Base-by-base conservation (phyloP, 1,139 yeast genomes). In the Candida buenavistaensis region DNA sequence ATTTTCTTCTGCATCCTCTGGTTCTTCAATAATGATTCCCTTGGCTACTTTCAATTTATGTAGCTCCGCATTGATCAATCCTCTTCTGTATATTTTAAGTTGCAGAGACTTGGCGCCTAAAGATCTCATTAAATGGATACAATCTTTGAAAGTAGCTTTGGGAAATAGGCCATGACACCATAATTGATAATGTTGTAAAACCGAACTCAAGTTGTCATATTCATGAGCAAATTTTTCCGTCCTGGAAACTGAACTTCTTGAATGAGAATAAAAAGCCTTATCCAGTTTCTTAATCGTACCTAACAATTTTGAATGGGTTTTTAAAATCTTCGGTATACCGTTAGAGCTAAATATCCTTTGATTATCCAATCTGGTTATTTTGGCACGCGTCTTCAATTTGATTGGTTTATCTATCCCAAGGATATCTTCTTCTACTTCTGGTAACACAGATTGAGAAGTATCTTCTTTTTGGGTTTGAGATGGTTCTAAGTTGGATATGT, bases 101-200 rank as follows among this genome's bases (percentile, higher is more conserved):
- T 57, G 58, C 2, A 64, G 48, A 11, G 70, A 59, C 40, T 63
- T 56, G 13, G 55, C 48, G 2, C 67, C 67, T 36, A 63, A 59
- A 5, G 49, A 47, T 23, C 75, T 43, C 1, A 69, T 40, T 39
- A 71, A 47, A 24, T 54, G 59, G 14, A 68, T 51, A 46, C 76
- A 82, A 52, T 86, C 95, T 36, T 68, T 64, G 46, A 87, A 85
- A 41, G 75, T 81, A 2, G 95, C 89, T 55, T 80, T 81, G 8
- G 96, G 95, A 48, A 75, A 87, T 34, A 87, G 53, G 4, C 80
- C 75, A 55, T 87, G 95, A 17, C 90, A 89, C 96, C 96, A 87
- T 21, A 87, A 56, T 57, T 86, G 95, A 57, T 86, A 87, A 48
- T 77, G 78, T 41, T 75, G 79, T 17, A 86, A 59, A 2, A 87